Percentiles rank a stretch among this genome's conserved stretches.
phyloP scores from a whole-genome alignment of 2,329 filamentous ascomycete genomes.

The Fusarium globosum region DNA sequence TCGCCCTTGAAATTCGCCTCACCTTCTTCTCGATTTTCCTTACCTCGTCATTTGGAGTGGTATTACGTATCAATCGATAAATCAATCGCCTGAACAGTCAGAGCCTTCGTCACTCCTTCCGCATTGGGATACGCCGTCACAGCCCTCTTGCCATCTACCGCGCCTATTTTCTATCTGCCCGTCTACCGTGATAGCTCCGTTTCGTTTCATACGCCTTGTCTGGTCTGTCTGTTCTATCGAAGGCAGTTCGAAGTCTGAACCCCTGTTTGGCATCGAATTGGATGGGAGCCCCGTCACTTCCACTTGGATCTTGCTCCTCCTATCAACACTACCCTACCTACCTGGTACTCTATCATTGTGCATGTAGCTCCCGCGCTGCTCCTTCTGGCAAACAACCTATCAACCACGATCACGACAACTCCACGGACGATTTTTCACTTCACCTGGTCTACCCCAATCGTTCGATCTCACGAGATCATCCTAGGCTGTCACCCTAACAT shows the following conservation, averaged over 20 bases:
- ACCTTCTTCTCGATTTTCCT: constrained; percentile 1
- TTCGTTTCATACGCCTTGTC: constrained; percentile 6
- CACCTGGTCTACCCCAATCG: not conserved
- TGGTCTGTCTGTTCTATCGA: not conserved
- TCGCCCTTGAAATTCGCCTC: constrained; percentile 1
- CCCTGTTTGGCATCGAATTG: constrained; percentile 29
- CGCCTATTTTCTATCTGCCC: not conserved
- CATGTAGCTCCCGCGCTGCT: not conserved
- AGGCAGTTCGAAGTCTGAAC: not conserved
- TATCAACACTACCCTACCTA: not conserved
- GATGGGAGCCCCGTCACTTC: not conserved
- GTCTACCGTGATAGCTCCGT: constrained; percentile 16
- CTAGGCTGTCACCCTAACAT: not conserved
- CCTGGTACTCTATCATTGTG: not conserved
- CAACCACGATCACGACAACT: constrained; percentile 12
- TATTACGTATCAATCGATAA: constrained; percentile 9
- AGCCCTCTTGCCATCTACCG: constrained; percentile 14
- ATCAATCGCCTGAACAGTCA: constrained; percentile 10
- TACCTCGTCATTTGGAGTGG: not conserved
- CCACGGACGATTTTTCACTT: not conserved
- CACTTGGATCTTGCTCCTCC: not conserved
- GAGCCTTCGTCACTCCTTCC: constrained; percentile 31
- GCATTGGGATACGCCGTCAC: constrained; percentile 3
- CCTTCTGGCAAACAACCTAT: constrained; percentile 6
- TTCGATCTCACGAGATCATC: not conserved